Conservation (phyloP, 352 stramenopile species). For the Vaucheria bursata region DNA sequence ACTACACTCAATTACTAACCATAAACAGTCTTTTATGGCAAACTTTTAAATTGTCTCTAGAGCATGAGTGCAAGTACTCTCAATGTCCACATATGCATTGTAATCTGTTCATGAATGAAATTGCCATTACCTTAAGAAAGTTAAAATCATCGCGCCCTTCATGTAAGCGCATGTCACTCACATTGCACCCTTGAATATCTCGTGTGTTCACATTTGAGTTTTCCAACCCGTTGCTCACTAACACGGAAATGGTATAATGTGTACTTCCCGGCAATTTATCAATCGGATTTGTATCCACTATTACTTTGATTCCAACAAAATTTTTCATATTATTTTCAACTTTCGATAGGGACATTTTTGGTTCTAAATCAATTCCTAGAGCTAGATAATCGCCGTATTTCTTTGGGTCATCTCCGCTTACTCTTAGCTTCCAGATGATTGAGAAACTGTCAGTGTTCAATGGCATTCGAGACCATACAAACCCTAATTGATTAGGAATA, state of each 20-base stretch:
- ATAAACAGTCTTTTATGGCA: too few relatives aligned
- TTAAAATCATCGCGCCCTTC: conserved; percentile 37
- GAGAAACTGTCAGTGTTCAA: neutral
- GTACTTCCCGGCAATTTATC: too few relatives aligned
- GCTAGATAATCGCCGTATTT: neutral
- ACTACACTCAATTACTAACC: too few relatives aligned
- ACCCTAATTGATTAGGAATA: neutral
- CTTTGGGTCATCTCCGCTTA: neutral
- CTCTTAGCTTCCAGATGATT: neutral
- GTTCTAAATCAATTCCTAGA: neutral
- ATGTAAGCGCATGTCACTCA: conserved; percentile 14
- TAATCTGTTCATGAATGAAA: too few relatives aligned
- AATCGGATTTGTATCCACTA: conserved; percentile 32
- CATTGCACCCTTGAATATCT: conserved; percentile 15
- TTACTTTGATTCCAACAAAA: conserved; percentile 19
- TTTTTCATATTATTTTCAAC: neutral
- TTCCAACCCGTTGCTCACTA: conserved; percentile 25
- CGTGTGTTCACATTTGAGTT: neutral
- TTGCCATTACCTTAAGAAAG: conserved; percentile 7
- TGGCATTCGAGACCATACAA: neutral
- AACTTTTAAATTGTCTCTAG: too few relatives aligned
- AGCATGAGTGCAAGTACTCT: too few relatives aligned
- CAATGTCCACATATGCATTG: too few relatives aligned
- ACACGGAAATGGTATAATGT: conserved; percentile 24
- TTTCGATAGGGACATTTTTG: neutral